Evolutionary conservation across 1,139 yeast species (phyloP).

Genomic region (Candida neerlandica): DNA sequence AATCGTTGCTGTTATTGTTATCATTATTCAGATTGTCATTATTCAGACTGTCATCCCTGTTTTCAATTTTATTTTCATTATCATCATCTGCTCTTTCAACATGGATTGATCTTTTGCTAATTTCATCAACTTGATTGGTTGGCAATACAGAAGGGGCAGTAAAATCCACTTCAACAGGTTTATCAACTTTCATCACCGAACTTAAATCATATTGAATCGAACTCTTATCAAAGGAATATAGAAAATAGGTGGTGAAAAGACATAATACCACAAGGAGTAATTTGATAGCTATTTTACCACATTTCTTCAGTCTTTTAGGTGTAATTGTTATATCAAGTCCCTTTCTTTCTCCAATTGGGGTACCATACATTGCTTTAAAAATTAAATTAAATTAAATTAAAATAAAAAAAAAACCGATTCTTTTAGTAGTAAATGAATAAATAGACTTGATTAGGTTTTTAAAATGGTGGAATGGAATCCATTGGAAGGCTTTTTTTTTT

Average conservation of each 20-base stretch:
- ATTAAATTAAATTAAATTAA: too few relatives aligned
- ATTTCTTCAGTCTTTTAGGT: not conserved
- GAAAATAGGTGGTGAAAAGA: not conserved
- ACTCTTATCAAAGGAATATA: constrained; percentile 1
- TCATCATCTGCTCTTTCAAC: not conserved
- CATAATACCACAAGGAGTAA: not conserved
- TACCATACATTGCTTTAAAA: constrained; percentile 5
- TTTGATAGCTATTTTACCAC: not conserved
- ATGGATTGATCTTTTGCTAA: constrained; percentile 3
- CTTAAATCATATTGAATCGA: not conserved
- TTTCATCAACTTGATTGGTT: not conserved
- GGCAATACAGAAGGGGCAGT: not conserved
- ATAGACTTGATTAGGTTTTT: not conserved
- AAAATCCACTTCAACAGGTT: not conserved
- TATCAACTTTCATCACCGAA: not conserved
- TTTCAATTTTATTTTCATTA: not conserved
- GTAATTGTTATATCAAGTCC: constrained; percentile 6
- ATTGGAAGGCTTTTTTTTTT: not conserved
- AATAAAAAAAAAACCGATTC: too few relatives aligned
- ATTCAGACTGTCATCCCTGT: not conserved
- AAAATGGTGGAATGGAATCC: too few relatives aligned
- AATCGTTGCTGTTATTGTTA: constrained; percentile 1
- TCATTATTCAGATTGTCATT: not conserved
- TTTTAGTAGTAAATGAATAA: not conserved
- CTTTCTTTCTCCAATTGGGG: constrained; percentile 4